Evolutionary conservation across 2,329 filamentous ascomycete species (phyloP), one percentile per base, ranked within the genome.

Genomic region (Sclerotinia spermophila): DNA sequence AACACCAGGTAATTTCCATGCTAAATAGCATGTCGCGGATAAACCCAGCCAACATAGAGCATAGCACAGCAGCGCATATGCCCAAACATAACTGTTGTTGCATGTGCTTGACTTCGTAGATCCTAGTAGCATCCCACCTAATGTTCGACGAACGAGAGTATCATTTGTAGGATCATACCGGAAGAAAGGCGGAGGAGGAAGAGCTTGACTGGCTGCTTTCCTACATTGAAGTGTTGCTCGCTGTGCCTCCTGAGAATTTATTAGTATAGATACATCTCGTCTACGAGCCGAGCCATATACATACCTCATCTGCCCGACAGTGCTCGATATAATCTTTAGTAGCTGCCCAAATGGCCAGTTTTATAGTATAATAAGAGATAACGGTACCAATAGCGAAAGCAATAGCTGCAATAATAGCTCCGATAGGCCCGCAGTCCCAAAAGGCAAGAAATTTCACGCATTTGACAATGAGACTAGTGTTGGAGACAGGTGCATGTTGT

Each of bases 251-350:
- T 67, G 19, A 17, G 8, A 19, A 44, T 33, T 45, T 3, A 0
- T 56, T 67, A 56, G 51, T 40, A 53, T 10, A 2, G 13, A 56
- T 35, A 1, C 1, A 35, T 13, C n/a, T 35, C 3, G 21, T 53
- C 3, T 38, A 7, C 6, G 30, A 21, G 2, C 44, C 27, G 6
- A 15, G 27, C 27, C 7, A 33, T 56, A 44, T 35, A 42, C 24
- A 42, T 24, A 67, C 64, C 48, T 42, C 33, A 44, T 58, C 38
- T 33, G 38, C 48, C 8, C 58, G 64, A 33, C 64, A 67, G 17
- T 67, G 38, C n/a, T 67, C 64, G 15, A 67, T 67, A 40, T 44
- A 67, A 33, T 67, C 64, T 21, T 67, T 53, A 15, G 55, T 68
- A 24, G 66, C 66, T 15, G 66, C 51, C 66, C 66, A 68, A 38